phyloP scores from a whole-genome alignment of 257 asterid species.

The Jasminum sambac region DNA sequence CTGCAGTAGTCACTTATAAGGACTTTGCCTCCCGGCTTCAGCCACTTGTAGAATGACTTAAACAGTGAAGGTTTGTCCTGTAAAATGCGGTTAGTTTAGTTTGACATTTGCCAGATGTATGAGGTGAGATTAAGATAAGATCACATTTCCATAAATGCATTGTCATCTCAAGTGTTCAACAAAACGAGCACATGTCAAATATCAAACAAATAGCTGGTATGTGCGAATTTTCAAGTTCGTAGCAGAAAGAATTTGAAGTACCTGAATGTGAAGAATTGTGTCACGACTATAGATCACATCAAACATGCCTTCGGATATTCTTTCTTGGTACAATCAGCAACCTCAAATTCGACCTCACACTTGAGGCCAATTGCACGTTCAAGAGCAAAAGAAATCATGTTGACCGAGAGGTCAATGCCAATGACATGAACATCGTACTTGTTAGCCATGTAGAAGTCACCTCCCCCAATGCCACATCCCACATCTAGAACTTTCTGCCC shows the following conservation, averaged over 20 bases:
- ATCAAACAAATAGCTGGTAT: conserved; percentile 6
- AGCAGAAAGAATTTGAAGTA: conserved; percentile 25
- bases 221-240: conserved; percentile 15
- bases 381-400: conserved; percentile 94
- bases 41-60: conserved; percentile 90
- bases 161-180: not conserved
- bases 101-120: not conserved
- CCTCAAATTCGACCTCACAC: conserved; percentile 95
- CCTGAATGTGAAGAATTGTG: conserved; percentile 94
- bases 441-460: conserved; percentile 95
- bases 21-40: conserved; percentile 95
- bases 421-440: conserved; percentile 84
- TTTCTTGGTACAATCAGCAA: conserved; percentile 94
- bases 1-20: conserved; percentile 93
- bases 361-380: conserved; percentile 89
- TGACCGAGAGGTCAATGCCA: conserved; percentile 87
- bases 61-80: conserved; percentile 96
- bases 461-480: conserved; percentile 99
- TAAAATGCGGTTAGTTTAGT: conserved; percentile 10
- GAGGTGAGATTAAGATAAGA: not conserved
- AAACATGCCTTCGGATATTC: conserved; percentile 66
- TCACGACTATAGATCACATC: conserved; percentile 95
- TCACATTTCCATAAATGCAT: not conserved
- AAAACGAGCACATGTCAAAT: not conserved
- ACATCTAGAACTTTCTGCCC: conserved; percentile 95